phyloP scores from a whole-genome alignment of 441 rosid species.

The Gossypium gossypioides region DNA sequence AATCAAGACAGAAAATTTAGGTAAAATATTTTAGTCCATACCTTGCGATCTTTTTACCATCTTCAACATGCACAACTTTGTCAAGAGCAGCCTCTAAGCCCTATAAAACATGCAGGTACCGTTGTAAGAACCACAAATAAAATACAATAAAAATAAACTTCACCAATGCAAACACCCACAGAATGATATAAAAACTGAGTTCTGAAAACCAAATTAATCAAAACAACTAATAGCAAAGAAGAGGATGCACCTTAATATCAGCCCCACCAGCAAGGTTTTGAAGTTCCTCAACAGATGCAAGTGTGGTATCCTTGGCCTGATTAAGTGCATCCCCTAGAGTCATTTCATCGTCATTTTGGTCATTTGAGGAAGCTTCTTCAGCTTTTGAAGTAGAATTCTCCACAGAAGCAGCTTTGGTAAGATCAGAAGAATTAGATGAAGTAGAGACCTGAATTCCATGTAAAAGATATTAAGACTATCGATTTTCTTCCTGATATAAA shows the following conservation, averaged over 20 bases:
- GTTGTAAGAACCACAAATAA: slow-evolving; percentile 12
- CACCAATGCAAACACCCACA: neutral
- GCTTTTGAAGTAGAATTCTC: slow-evolving; percentile 38
- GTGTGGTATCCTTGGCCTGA: slow-evolving; percentile 58
- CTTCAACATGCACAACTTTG: slow-evolving; percentile 95
- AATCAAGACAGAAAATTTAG: slow-evolving; percentile 6
- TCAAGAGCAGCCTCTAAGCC: slow-evolving; percentile 99
- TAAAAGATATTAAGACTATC: neutral
- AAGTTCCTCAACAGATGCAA: slow-evolving; percentile 96
- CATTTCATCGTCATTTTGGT: slow-evolving; percentile 58
- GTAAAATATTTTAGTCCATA: slow-evolving; percentile 25
- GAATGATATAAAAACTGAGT: neutral
- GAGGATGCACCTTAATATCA: slow-evolving; percentile 75
- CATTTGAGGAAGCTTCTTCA: slow-evolving; percentile 45
- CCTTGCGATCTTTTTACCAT: slow-evolving; percentile 90
- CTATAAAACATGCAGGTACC: slow-evolving; percentile 30
- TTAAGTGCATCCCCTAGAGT: slow-evolving; percentile 76
- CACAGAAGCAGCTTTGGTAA: slow-evolving; percentile 39
- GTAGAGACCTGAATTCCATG: slow-evolving; percentile 40
- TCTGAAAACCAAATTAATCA: neutral
- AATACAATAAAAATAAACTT: slow-evolving; percentile 4
- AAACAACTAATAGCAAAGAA: neutral
- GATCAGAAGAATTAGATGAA: slow-evolving; percentile 41
- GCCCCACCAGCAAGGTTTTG: slow-evolving; percentile 95
- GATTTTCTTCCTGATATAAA: neutral